Evolutionary conservation across 2,329 filamentous ascomycete genomes (phyloP).

Genomic region (Trichoderma atrobrunneum): DNA sequence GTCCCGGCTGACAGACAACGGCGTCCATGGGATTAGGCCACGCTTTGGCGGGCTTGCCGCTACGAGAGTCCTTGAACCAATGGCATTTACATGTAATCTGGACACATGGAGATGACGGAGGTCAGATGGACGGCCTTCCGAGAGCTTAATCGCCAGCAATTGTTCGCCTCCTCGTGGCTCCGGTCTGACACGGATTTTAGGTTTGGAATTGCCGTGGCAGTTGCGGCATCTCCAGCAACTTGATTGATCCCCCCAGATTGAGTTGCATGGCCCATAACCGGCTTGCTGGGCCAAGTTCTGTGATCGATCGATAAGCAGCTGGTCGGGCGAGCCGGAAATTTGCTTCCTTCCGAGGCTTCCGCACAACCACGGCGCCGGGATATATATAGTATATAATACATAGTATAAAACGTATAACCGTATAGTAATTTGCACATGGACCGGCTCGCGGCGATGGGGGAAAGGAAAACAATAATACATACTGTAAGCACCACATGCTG

Average conservation of each 20-base stretch:
- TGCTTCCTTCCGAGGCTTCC: constrained; percentile 12
- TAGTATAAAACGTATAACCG: neutral
- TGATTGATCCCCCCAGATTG: neutral
- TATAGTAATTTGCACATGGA: neutral
- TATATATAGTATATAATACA: constrained; percentile 7
- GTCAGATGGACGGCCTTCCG: constrained; percentile 3
- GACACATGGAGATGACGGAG: neutral
- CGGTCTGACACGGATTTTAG: constrained; percentile 18
- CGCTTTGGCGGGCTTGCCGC: neutral
- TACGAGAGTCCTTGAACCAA: neutral
- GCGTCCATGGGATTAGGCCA: neutral
- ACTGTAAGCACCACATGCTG: neutral
- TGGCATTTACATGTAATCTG: neutral
- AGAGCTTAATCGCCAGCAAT: neutral
- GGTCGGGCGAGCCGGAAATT: constrained; percentile 16
- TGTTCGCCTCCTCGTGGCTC: neutral
- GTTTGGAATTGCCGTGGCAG: neutral
- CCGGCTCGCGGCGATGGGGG: neutral
- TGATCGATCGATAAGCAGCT: constrained; percentile 8
- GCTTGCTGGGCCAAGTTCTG: constrained; percentile 6
- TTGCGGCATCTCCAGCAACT: neutral
- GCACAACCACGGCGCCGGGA: neutral
- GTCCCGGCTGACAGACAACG: neutral
- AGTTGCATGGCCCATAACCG: neutral
- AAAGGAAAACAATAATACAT: neutral